Evolutionary conservation across 768 basidiomycete species (phyloP).

Genomic region (Mycena leptocephala): DNA sequence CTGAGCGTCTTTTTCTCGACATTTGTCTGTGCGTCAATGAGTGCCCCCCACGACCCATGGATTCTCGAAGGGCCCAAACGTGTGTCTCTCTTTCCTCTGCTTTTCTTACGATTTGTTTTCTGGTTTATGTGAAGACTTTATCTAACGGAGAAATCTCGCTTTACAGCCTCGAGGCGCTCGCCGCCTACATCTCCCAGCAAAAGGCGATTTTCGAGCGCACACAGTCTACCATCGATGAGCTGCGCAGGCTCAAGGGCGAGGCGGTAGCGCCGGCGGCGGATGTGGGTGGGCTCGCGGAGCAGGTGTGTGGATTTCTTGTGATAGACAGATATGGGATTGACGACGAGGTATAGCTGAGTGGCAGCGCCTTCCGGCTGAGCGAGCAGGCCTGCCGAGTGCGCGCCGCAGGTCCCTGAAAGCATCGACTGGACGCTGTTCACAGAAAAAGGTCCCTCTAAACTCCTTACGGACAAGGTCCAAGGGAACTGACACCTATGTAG

Average conservation of each 20-base stretch:
- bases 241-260: slow-evolving; percentile 63
- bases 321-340: background rate
- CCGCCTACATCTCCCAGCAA: slow-evolving; percentile 76
- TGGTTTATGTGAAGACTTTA: too few relatives aligned
- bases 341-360: slow-evolving; percentile 37
- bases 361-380: slow-evolving; percentile 59
- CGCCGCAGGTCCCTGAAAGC: slow-evolving; percentile 60
- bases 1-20: background rate
- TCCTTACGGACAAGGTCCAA: too few relatives aligned
- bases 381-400: slow-evolving; percentile 61
- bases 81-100: background rate
- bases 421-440: slow-evolving; percentile 78
- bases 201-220: slow-evolving; percentile 72
- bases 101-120: background rate
- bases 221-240: slow-evolving; percentile 72
- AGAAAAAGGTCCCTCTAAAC: slow-evolving; percentile 74
- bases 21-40: slow-evolving; percentile 13
- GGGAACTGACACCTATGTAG: too few relatives aligned
- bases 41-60: slow-evolving; percentile 14
- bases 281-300: slow-evolving; percentile 50
- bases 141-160: too few relatives aligned
- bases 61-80: slow-evolving; percentile 25
- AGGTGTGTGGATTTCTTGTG: slow-evolving; percentile 53
- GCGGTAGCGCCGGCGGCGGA: slow-evolving; percentile 54
- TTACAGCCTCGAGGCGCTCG: slow-evolving; percentile 76